Conservation (phyloP, 371 early-diverging fungal species). For the Mucor lusitanicus region DNA sequence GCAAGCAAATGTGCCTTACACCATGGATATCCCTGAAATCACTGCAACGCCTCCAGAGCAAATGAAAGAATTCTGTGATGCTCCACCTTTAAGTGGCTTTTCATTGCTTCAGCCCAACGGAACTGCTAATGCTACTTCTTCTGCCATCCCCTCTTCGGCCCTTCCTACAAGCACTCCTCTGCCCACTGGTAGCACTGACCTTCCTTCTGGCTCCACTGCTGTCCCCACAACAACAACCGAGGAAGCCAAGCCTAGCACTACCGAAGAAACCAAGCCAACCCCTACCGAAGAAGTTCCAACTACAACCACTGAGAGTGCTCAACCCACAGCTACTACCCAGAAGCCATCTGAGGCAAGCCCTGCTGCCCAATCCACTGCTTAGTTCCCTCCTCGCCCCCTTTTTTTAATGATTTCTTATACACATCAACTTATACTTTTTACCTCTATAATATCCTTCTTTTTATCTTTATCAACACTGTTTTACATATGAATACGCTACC, state of each 20-base stretch:
- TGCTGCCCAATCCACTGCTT: neutral
- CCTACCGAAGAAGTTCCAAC: neutral
- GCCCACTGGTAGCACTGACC: conserved; percentile 8
- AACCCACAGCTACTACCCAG: no score
- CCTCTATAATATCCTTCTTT: neutral
- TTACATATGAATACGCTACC: neutral
- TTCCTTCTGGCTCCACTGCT: neutral
- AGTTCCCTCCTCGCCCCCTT: neutral
- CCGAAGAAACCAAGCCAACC: neutral
- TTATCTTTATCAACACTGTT: neutral
- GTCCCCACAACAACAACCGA: neutral
- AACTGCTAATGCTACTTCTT: neutral
- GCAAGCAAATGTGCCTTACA: conserved; percentile 29
- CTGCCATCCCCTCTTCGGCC: neutral
- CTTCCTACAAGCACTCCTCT: conserved; percentile 4
- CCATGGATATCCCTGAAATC: conserved; percentile 11
- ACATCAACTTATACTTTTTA: neutral
- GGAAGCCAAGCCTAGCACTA: neutral
- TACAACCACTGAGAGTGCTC: no score
- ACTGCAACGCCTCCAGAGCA: neutral
- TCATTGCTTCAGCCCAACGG: neutral
- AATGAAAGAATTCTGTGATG: neutral
- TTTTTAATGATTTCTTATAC: neutral
- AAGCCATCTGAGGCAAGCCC: no score
- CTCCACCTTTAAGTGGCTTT: neutral